Evolutionary conservation across 106 monocot species (phyloP), one percentile per base, ranked within the genome.

Genomic region (Narthecium ossifragum): DNA sequence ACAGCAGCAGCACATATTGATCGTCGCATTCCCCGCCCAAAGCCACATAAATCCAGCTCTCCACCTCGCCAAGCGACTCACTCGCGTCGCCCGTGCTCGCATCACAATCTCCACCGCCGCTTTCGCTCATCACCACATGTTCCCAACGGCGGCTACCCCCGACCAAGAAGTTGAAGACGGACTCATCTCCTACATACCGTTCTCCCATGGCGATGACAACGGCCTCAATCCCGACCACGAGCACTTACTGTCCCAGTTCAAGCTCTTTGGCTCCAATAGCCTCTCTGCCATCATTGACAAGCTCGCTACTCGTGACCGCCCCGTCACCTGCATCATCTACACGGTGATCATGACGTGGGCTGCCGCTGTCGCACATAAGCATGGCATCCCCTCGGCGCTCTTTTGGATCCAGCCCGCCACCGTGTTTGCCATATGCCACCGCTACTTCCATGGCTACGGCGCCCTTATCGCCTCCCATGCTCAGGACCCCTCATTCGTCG

Each of bases 361-460:
- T 6, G 47, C 49, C 14, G 71, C 53, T 31, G 54, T 78, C 0
- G 71, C 72, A 0, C 8, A 23, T 0, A 61, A 67, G 13, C 61
- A 65, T 40, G 59, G 40, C 17, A 17, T 78, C 17, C 71, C 55
- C 17, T 59, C 71, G 8, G 50, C 28, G 6, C 47, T 53, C 12
- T 67, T 54, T 52, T 78, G 78, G 78, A 62, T 71, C 46, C 71
- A 78, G 26, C 67, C 78, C 8, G 71, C 66, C 37, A 38, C 66
- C 30, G 56, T 72, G 15, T 77, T 77, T 45, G 40, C 56, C 34
- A 13, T 70, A 12, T 77, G 66, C 53, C 52, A 77, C 65, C 70
- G 71, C 64, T 77, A 54, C 64, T 77, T 77, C 65, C 69, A 60
- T 22, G 77, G 65, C 20, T 48, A 60, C 54, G 40, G 28, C 20